These are phyloP conservation scores for Salix koriyanagi DNA, from an alignment of 345 rosid species.

Conservation along the genomic window DNA sequence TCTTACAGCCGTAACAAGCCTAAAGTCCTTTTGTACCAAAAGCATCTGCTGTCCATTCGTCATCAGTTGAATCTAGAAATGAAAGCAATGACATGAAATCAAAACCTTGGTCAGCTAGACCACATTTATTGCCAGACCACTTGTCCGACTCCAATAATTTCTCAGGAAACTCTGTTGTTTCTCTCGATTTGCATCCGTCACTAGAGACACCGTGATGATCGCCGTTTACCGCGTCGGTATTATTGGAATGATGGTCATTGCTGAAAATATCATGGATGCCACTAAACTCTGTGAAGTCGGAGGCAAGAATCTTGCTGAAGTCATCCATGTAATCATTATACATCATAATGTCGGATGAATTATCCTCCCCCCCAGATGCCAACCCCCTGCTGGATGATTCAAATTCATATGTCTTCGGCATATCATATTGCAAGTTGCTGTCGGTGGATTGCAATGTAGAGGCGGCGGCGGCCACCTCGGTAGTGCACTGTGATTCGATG, in stretches of 20 bases:
- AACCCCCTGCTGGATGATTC: neutral
- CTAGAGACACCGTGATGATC: neutral
- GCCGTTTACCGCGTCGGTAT: neutral
- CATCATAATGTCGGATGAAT: slow-evolving; percentile 5
- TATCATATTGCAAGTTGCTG: neutral
- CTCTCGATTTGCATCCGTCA: neutral
- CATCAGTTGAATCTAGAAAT: slow-evolving; percentile 14
- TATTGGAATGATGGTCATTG: neutral
- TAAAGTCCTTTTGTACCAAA: neutral
- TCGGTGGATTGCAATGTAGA: neutral
- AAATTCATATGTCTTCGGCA: neutral
- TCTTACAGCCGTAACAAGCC: no score
- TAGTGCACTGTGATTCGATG: neutral
- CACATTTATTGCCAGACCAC: neutral
- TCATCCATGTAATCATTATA: slow-evolving; percentile 31
- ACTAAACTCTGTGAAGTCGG: slow-evolving; percentile 4
- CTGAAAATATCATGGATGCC: neutral
- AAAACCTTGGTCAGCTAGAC: neutral
- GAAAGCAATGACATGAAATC: slow-evolving; percentile 20
- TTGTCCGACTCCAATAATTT: neutral
- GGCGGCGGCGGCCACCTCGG: neutral
- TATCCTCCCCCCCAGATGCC: neutral
- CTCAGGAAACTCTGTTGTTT: neutral
- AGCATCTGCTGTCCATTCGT: slow-evolving; percentile 17
- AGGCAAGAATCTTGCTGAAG: slow-evolving; percentile 24